These are phyloP conservation scores for Centrapalus pauciflorus DNA, from an alignment of 129 eudicot species.

Conservation along the genomic window DNA sequence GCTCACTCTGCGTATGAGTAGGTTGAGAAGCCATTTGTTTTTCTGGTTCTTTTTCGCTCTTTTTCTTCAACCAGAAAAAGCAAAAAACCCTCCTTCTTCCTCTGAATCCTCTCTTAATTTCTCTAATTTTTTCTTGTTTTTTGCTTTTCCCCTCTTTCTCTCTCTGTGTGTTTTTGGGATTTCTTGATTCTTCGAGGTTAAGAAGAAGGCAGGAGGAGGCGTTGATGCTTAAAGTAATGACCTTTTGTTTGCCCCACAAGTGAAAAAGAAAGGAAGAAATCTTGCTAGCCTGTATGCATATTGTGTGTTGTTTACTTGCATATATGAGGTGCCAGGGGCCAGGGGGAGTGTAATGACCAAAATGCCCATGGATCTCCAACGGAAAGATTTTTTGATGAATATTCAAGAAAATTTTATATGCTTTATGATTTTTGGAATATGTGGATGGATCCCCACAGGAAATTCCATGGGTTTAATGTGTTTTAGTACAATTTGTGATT, in stretches of 20 bases:
- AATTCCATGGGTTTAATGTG: background rate
- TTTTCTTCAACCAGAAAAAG: slow-evolving; percentile 34
- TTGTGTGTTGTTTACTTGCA: too few relatives aligned
- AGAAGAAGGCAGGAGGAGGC: slow-evolving; percentile 39
- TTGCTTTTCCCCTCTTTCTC: slow-evolving; percentile 4
- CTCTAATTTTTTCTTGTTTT: slow-evolving; percentile 23
- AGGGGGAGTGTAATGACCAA: background rate
- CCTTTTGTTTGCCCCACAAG: slow-evolving; percentile 25
- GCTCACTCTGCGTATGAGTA: slow-evolving; percentile 33
- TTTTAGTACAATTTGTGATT: background rate
- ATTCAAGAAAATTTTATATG: background rate
- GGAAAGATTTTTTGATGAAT: slow-evolving; percentile 24
- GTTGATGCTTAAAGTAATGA: slow-evolving; percentile 29
- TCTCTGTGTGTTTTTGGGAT: slow-evolving; percentile 9
- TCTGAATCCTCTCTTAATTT: slow-evolving; percentile 24
- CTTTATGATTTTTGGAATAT: background rate
- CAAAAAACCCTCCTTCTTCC: slow-evolving; percentile 39
- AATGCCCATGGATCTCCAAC: slow-evolving; percentile 34
- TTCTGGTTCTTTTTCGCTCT: slow-evolving; percentile 28
- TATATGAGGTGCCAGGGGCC: background rate
- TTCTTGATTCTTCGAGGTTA: slow-evolving; percentile 26
- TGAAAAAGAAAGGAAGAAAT: slow-evolving; percentile 6
- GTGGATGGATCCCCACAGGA: background rate
- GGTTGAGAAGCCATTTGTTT: slow-evolving; percentile 24
- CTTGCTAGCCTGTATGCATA: slow-evolving; percentile 18